Conservation (phyloP, 176 grass and related monocot genomes). For the Oryza coarctata region DNA sequence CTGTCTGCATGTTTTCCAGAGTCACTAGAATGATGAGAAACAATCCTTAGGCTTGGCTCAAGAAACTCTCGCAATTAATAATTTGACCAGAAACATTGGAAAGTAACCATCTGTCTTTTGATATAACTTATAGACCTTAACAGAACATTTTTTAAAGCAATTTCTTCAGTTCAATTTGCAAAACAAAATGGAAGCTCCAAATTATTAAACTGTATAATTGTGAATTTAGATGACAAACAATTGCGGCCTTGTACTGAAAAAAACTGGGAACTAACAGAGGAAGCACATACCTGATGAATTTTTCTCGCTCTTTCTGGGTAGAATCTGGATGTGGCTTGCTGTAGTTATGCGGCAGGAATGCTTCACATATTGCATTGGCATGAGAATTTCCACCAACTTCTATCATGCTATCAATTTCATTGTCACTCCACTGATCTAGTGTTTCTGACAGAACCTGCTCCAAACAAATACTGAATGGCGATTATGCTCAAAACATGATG, state of each 20-base stretch:
- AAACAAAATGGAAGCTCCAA: conserved; percentile 10
- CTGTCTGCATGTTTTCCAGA: conserved; percentile 32
- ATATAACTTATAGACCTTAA: background rate
- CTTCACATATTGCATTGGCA: conserved; percentile 80
- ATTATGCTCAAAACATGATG: background rate
- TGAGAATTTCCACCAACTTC: conserved; percentile 87
- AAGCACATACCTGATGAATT: conserved; percentile 65
- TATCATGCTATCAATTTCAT: conserved; percentile 69
- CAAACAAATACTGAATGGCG: background rate
- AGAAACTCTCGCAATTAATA: conserved; percentile 80
- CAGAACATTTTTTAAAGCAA: background rate
- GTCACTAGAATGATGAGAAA: conserved; percentile 37
- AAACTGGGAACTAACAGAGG: background rate
- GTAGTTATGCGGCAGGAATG: conserved; percentile 72
- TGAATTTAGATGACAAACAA: background rate
- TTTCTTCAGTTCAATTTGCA: background rate
- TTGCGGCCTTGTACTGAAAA: background rate
- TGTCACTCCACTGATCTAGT: conserved; percentile 76
- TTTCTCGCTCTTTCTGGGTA: conserved; percentile 48
- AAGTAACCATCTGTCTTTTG: background rate
- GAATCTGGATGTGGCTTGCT: conserved; percentile 62
- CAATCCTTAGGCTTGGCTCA: conserved; percentile 72
- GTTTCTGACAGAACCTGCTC: conserved; percentile 66
- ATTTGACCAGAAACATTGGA: conserved; percentile 60
- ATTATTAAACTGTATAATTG: background rate